Evolutionary conservation across 306 rosid species (phyloP).

Genomic region (Fagus sylvatica): DNA sequence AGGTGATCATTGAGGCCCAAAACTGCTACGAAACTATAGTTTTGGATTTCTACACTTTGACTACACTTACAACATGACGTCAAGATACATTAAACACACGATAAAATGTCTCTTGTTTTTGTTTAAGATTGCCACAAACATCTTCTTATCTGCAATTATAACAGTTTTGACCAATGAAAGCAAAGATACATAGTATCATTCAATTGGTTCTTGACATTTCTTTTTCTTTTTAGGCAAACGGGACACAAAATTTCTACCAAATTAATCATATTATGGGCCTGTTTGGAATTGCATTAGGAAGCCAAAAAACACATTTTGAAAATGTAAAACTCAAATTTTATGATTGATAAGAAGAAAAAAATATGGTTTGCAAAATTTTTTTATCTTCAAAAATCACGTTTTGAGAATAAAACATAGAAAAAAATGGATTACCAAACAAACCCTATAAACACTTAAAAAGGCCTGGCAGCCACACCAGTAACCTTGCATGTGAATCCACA

Average conservation of each 20-base stretch:
- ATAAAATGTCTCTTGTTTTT: background rate
- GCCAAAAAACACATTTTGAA: too few species aligned
- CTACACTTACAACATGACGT: background rate
- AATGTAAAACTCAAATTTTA: too few species aligned
- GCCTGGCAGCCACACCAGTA: constrained; percentile 18
- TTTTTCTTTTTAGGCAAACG: background rate
- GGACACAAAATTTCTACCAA: too few species aligned
- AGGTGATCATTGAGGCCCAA: too few species aligned
- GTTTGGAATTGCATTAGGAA: too few species aligned
- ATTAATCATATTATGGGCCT: too few species aligned
- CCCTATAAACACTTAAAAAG: background rate
- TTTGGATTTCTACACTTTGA: background rate
- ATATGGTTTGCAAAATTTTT: too few species aligned
- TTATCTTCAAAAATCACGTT: too few species aligned
- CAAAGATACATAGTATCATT: background rate
- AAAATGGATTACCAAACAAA: too few species aligned
- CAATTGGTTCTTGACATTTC: background rate
- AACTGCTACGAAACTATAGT: background rate
- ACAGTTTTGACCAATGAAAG: background rate
- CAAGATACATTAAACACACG: background rate
- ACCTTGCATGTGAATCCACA: background rate
- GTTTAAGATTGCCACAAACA: background rate
- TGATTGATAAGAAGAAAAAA: too few species aligned
- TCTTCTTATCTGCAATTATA: background rate
- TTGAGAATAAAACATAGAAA: too few species aligned